Conservation (phyloP, 2,329 filamentous ascomycete genomes). For the Stenocarpella maydis region DNA sequence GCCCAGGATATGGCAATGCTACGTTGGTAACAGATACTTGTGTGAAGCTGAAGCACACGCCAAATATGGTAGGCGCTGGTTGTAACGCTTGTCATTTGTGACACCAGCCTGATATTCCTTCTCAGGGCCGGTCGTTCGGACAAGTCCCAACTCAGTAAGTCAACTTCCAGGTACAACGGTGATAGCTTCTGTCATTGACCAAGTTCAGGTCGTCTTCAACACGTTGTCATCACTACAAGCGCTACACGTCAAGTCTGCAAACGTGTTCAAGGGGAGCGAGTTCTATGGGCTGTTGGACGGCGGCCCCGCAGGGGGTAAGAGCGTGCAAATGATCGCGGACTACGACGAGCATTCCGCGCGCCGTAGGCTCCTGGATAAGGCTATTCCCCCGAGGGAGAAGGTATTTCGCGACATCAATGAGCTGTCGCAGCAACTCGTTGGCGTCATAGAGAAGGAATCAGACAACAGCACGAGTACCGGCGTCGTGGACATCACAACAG, state of each 20-base stretch:
- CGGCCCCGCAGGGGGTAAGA: neutral
- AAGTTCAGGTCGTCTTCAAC: neutral
- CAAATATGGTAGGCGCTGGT: neutral
- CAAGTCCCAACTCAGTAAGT: neutral
- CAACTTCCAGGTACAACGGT: fast-evolving
- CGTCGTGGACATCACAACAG: neutral
- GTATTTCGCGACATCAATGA: conserved; percentile 4
- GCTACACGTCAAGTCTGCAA: neutral
- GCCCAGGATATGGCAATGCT: conserved; percentile 15
- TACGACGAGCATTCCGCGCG: neutral
- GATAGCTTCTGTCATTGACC: neutral
- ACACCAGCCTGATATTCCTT: neutral
- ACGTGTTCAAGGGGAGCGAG: conserved; percentile 8
- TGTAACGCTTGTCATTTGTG: fast-evolving
- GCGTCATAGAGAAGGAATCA: neutral
- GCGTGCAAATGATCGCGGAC: conserved; percentile 13
- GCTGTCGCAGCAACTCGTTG: neutral
- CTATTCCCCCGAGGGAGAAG: neutral
- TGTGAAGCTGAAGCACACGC: neutral
- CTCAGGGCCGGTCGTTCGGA: neutral
- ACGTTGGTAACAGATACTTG: neutral
- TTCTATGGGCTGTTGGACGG: neutral
- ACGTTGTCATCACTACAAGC: conserved; percentile 3
- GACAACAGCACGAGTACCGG: neutral
- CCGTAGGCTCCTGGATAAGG: conserved; percentile 6